Evolutionary conservation across 139 green algal genomes (phyloP), one percentile per base, ranked within the genome.

Genomic region (Pleodorina starrii): DNA sequence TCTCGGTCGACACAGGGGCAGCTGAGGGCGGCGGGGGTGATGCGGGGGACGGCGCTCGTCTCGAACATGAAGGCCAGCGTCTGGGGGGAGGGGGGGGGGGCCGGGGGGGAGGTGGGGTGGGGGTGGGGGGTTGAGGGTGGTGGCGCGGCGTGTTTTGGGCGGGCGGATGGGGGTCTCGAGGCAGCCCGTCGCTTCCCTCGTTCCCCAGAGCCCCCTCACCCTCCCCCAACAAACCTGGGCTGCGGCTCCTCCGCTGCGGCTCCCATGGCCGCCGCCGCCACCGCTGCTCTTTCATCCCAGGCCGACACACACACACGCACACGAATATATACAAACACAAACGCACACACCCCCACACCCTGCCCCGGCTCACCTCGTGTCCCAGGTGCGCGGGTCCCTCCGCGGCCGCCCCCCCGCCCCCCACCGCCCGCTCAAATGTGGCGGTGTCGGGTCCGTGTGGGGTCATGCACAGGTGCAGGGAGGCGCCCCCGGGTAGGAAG

Each of bases 11-110:
- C 92, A 89, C 94, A 93, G 2, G 95, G 91, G 0, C 94, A 94
- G 32, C 84, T 89, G 69, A 99, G 86, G 2, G 96, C 96, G 32
- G 90, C 80, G 32, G 93, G 60, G 1, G 71, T 74, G 42, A 90
- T 42, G 21, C 59, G 72, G 19, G 73, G 68, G 69, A 75, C 88
- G 51, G 75, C 85, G 57, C 85, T 86, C 12, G 93, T 95, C 94
- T 99, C 97, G 92, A 99, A 98, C 97, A 98, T 99, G 91, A 99
- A 98, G 0, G 97, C 97, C 51, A 98, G 92, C 0, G 93, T 96
- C 81, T 77, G 81, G 42, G 17, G 16, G 43, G 12, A 17, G 23
- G 36, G 35, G 21, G 50, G 23, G 0, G 32, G 35, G 0, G 38
- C 5, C 1, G 36, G 9, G 25, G 21, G 50, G 21, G 11, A 29